These are phyloP conservation scores for Dictyostelium citrinum DNA, from an alignment of 78 protist genomes.

Conservation along the genomic window DNA sequence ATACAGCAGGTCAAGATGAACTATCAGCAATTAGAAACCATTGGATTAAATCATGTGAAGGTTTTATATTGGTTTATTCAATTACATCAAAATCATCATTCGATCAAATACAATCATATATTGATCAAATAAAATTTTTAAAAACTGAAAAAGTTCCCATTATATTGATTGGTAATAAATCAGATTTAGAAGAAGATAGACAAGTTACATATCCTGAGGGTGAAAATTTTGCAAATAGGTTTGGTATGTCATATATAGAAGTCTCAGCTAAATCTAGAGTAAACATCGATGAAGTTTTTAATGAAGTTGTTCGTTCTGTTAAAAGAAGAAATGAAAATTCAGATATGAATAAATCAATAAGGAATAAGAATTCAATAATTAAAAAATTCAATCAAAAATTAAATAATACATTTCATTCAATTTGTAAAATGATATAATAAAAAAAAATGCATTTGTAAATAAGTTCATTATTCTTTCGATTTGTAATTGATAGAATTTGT, in stretches of 20 bases:
- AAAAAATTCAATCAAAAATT: neutral
- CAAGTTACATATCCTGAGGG: slow-evolving; percentile 82
- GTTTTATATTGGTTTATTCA: slow-evolving; percentile 98
- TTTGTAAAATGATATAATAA: neutral
- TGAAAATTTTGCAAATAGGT: slow-evolving; percentile 58
- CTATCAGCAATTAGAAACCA: slow-evolving; percentile 92
- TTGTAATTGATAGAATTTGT: too few species aligned
- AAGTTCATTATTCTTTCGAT: too few species aligned
- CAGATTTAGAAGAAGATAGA: slow-evolving; percentile 88
- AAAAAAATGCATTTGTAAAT: too few species aligned
- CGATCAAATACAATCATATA: slow-evolving; percentile 91
- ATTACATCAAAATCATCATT: slow-evolving; percentile 91
- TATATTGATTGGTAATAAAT: slow-evolving; percentile 99
- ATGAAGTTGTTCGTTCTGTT: slow-evolving; percentile 7
- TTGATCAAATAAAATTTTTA: slow-evolving; percentile 86
- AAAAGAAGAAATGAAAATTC: neutral
- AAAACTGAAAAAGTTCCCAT: slow-evolving; percentile 92
- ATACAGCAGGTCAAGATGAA: slow-evolving; percentile 98
- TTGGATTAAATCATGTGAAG: slow-evolving; percentile 98
- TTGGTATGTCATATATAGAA: slow-evolving; percentile 82
- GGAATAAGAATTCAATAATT: neutral
- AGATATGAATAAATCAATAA: neutral
- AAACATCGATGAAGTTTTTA: slow-evolving; percentile 89
- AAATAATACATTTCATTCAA: neutral
- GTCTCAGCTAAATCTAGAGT: slow-evolving; percentile 78